Evolutionary conservation across 352 stramenopile species (phyloP), one percentile per base, ranked within the genome.

Genomic region (Pythium dissotocum): DNA sequence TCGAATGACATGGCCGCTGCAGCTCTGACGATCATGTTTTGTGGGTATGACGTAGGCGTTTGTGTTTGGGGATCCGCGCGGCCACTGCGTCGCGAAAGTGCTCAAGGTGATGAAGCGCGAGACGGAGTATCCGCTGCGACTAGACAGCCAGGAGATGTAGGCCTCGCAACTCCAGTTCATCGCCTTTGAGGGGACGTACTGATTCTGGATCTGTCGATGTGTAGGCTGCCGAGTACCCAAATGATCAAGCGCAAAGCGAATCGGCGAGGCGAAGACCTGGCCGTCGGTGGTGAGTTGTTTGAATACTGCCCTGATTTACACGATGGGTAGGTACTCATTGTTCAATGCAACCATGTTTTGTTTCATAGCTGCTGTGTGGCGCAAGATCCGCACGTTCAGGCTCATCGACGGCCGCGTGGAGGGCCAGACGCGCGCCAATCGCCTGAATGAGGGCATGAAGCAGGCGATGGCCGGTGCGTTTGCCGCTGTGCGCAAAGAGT

Each of bases 111-210:
- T 76, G 55, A 75, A 70, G 26, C 58, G 68, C 26, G 73, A 93
- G 44, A 58, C 67, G 24, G 72, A 89, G 51, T 91, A 86, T 52
- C 85, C 85, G 1, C 69, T 93, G 28, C 71, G 80, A 16, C 65
- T 93, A 38, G 85, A 93, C 53, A 90, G 70, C 13, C 77, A 91
- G 63, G 85, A 93, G 54, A 76, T 91, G 85, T 93, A 75, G n/a
- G 76, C 51, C 44, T 9, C 44, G 6, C 44, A 52, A 2, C n/a
- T 16, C 2, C 44, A 30, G 38, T 44, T 44, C 16, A 14, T 13
- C 2, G 35, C 7, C 0, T 40, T 1, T 13, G 35, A 40, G 7
- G 7, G 35, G 7, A 6, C 10, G 35, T 40, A 40, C 35, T 40
- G 35, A 40, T 10, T 40, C 35, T 40, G 2, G 35, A 40, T 40